Base-by-base conservation (phyloP, 257 asterid genomes). In the Haberlea rhodopensis region DNA sequence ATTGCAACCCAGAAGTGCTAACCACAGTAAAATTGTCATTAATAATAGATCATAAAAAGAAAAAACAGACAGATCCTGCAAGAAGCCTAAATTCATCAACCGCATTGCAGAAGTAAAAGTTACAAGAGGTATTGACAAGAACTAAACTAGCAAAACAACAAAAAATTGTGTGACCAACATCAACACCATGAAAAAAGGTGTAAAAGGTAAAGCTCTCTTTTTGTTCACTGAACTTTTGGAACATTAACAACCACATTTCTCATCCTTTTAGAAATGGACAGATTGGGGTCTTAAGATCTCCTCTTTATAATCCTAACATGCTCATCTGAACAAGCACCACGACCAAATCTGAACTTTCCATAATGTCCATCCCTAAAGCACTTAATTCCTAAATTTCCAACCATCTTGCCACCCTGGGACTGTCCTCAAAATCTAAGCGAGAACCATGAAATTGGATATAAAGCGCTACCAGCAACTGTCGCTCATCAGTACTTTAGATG, bases 1-100 rank as follows among this genome's bases (percentile, higher is more conserved):
- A 90, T 86, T 8, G 99, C 97, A 29, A 94, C 99, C 99, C 97
- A 94, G 75, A 94, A 94, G 78, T 90, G 99, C 99, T 94, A 84
- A 64, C 23, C 71, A 70, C 48, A 72, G 72, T 49, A 78, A 66
- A 67, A 59, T 31, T 46, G 32, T 69, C 66, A 68, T 62, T 63
- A 75, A 70, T 72, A 66, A 69, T 53, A 52, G 62, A 29, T 51
- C 48, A 20, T 5, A 21, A 34, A 45, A 40, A 62, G 56, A 37
- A 60, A 58, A 60, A 45, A 34, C 34, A 62, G 7, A 65, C 28
- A 20, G 37, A 45, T 71, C 69, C 60, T 55, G 32, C 69, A 22
- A 67, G 25, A 71, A 46, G 19, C 24, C 65, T 43, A 59, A 56
- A 49, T 58, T 53, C 34, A 27, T 37, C 58, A 67, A 53, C 34